Conservation (phyloP, 1,284 basidiomycete species). For the Cerioporus squamosus region DNA sequence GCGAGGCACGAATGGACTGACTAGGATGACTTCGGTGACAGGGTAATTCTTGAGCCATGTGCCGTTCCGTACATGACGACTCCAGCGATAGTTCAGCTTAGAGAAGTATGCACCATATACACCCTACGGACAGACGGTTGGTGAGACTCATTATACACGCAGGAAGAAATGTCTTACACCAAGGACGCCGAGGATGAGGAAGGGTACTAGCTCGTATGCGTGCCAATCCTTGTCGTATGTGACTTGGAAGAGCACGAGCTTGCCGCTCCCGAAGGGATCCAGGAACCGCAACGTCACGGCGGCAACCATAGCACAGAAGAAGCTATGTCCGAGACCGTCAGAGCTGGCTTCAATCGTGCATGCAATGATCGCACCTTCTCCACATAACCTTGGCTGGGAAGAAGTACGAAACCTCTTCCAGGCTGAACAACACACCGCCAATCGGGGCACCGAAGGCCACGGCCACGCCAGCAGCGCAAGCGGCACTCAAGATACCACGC, state of each 20-base stretch:
- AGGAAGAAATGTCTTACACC: slow-evolving; percentile 58
- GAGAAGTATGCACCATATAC: slow-evolving; percentile 95
- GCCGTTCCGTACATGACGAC: slow-evolving; percentile 76
- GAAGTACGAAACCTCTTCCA: slow-evolving; percentile 95
- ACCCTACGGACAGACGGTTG: slow-evolving; percentile 56
- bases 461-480: slow-evolving; percentile 91
- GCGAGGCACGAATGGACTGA: slow-evolving; percentile 41
- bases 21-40: slow-evolving; percentile 83
- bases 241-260: slow-evolving; percentile 87
- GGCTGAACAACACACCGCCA: slow-evolving; percentile 90
- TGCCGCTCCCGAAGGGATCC: slow-evolving; percentile 90
- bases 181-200: slow-evolving; percentile 85
- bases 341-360: too few relatives aligned
- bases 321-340: slow-evolving; percentile 46
- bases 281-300: slow-evolving; percentile 87
- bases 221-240: slow-evolving; percentile 95
- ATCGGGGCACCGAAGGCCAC: slow-evolving; percentile 93
- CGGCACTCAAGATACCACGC: slow-evolving; percentile 90
- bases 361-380: slow-evolving; percentile 65
- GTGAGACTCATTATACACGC: background rate
- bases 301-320: slow-evolving; percentile 95
- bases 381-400: slow-evolving; percentile 97
- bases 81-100: slow-evolving; percentile 91
- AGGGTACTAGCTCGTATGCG: slow-evolving; percentile 82
- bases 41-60: slow-evolving; percentile 86